phyloP scores from a whole-genome alignment of 1,284 basidiomycete species.

The Heterobasidion irregulare region DNA sequence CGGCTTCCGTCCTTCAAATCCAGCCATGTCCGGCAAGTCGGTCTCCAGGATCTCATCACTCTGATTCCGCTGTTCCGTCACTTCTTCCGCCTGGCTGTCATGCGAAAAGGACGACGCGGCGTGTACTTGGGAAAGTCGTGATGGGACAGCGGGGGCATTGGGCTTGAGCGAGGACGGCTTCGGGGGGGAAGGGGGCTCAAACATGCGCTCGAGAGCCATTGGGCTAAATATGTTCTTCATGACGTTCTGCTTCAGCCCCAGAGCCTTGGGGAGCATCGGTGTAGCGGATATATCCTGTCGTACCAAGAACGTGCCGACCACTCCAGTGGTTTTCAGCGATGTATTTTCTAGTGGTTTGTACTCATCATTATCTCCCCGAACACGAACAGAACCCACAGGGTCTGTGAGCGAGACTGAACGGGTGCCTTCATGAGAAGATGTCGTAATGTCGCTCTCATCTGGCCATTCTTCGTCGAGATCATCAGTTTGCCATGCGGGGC shows the following conservation, averaged over 20 bases:
- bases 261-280: constrained; percentile 52
- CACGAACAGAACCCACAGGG: constrained; percentile 43
- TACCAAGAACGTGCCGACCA: constrained; percentile 71
- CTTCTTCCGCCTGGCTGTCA: neutral
- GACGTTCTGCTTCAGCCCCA: constrained; percentile 42
- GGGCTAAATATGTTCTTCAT: constrained; percentile 84
- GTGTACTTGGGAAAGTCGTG: constrained; percentile 26
- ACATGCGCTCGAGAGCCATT: constrained; percentile 80
- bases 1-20: constrained; percentile 20
- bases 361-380: constrained; percentile 28
- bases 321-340: constrained; percentile 1
- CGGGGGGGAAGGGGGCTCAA: constrained; percentile 81
- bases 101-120: constrained; percentile 4
- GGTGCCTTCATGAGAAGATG: constrained; percentile 20
- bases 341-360: neutral
- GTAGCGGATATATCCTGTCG: constrained; percentile 56
- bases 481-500: constrained; percentile 38
- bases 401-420: constrained; percentile 55
- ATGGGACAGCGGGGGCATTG: constrained; percentile 24
- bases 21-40: constrained; percentile 21
- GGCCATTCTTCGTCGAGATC: constrained; percentile 50
- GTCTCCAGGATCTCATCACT: constrained; percentile 22
- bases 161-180: constrained; percentile 11
- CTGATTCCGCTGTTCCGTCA: constrained; percentile 6
- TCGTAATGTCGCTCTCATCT: constrained; percentile 20